These are phyloP conservation scores for Iberis pinnata DNA, from an alignment of 345 rosid species.

Conservation along the genomic window DNA sequence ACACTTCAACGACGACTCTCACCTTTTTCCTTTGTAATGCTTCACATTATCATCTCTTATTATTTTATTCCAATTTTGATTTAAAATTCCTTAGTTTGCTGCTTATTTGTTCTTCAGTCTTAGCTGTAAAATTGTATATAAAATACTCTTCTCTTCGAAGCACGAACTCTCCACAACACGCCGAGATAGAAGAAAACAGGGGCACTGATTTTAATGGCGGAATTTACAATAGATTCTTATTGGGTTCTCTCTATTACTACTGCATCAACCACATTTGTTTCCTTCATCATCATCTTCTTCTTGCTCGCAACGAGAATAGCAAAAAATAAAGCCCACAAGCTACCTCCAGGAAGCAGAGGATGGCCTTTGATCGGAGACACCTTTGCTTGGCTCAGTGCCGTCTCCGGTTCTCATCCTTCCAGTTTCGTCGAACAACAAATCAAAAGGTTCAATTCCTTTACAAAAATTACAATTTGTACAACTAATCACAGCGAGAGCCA, in stretches of 20 bases:
- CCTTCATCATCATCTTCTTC: conserved; percentile 14
- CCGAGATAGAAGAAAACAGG: conserved; percentile 14
- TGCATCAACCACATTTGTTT: conserved; percentile 20
- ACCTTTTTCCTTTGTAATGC: conserved; percentile 11
- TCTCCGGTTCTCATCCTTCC: conserved; percentile 74
- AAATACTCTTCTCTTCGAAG: conserved; percentile 10
- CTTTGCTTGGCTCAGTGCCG: conserved; percentile 64
- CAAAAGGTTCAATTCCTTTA: conserved; percentile 40
- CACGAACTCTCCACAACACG: conserved; percentile 35
- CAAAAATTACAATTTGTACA: too few species aligned
- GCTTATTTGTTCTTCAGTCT: conserved; percentile 30
- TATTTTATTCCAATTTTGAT: too few species aligned
- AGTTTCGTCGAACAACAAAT: conserved; percentile 53
- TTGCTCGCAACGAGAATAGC: not conserved
- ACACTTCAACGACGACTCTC: conserved; percentile 29
- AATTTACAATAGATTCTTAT: conserved; percentile 10
- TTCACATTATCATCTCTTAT: conserved; percentile 21
- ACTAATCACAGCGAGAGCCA: too few species aligned
- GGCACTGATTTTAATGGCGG: conserved; percentile 21
- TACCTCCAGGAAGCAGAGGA: conserved; percentile 72
- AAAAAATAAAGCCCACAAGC: conserved; percentile 5
- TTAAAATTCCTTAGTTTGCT: conserved; percentile 7
- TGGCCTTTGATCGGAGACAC: conserved; percentile 79
- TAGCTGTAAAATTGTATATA: conserved; percentile 28
- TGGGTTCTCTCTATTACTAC: conserved; percentile 22